phyloP scores from a whole-genome alignment of 768 basidiomycete genomes.

The Clavaria fumosa region DNA sequence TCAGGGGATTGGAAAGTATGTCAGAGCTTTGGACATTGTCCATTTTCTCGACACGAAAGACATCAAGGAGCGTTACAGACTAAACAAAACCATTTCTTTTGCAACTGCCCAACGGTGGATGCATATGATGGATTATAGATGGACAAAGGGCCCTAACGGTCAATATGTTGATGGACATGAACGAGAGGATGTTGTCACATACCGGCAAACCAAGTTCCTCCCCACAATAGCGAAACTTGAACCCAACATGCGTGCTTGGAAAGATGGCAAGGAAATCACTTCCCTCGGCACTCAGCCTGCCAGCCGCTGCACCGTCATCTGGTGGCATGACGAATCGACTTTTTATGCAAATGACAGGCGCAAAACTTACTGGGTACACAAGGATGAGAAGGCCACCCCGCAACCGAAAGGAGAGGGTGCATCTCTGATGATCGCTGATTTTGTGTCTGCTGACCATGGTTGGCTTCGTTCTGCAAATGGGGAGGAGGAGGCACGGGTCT shows the following conservation, averaged over 20 bases:
- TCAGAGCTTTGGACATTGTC: background rate
- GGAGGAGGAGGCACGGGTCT: slow-evolving; percentile 9
- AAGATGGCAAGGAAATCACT: slow-evolving; percentile 6
- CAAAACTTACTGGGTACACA: slow-evolving; percentile 14
- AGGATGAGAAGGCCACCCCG: slow-evolving; percentile 11
- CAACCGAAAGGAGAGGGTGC: slow-evolving; percentile 21
- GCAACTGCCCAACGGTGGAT: background rate
- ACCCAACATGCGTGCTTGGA: slow-evolving; percentile 2
- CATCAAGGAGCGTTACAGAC: background rate
- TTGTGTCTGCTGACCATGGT: slow-evolving; percentile 20
- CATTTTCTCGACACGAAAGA: background rate
- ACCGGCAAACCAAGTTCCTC: slow-evolving; percentile 7
- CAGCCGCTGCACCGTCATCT: slow-evolving; percentile 9
- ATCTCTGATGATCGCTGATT: slow-evolving; percentile 22
- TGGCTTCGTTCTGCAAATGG: slow-evolving; percentile 16
- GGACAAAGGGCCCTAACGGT: slow-evolving; percentile 9
- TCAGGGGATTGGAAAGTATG: background rate
- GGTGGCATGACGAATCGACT: slow-evolving; percentile 20
- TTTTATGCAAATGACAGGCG: slow-evolving; percentile 22
- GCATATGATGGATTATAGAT: background rate
- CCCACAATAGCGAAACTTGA: slow-evolving; percentile 6
- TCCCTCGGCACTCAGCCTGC: background rate
- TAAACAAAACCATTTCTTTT: background rate
- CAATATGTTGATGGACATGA: slow-evolving; percentile 17
- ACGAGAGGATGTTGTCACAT: slow-evolving; percentile 12